These are phyloP conservation scores for Globisporangium orthogonon DNA, from an alignment of 352 stramenopile species.

Conservation along the genomic window DNA sequence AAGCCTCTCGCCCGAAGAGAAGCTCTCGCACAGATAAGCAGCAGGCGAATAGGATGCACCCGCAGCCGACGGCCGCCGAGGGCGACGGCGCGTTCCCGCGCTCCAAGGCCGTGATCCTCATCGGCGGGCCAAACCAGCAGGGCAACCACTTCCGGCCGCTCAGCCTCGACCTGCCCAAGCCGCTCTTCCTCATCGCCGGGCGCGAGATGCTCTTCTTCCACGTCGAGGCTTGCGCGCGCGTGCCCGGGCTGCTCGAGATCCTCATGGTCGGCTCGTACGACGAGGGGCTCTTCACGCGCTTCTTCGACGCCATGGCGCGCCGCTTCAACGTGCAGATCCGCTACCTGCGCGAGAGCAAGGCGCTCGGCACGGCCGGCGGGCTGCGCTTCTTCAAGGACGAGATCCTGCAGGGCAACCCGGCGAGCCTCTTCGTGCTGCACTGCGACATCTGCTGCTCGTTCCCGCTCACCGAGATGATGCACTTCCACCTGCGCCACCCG, in stretches of 20 bases:
- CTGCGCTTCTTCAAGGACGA: slow-evolving; percentile 83
- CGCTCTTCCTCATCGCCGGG: slow-evolving; percentile 81
- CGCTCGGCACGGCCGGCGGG: slow-evolving; percentile 74
- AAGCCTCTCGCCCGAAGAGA: neutral
- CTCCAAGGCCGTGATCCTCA: slow-evolving; percentile 85
- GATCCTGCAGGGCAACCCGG: slow-evolving; percentile 67
- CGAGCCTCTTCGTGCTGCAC: slow-evolving; percentile 78
- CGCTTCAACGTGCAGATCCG: slow-evolving; percentile 85
- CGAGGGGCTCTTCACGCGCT: slow-evolving; percentile 83
- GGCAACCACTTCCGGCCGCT: slow-evolving; percentile 86
- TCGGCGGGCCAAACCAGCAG: slow-evolving; percentile 81
- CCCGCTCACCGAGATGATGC: slow-evolving; percentile 86
- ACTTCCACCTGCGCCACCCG: slow-evolving; percentile 73
- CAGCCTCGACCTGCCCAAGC: slow-evolving; percentile 82
- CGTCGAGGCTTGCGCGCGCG: slow-evolving; percentile 75
- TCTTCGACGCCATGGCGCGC: slow-evolving; percentile 78
- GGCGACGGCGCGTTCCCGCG: slow-evolving; percentile 56
- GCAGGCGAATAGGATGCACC: slow-evolving; percentile 2
- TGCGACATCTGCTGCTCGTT: slow-evolving; percentile 88
- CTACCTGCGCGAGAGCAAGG: slow-evolving; percentile 76
- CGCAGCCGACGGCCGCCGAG: slow-evolving; percentile 5
- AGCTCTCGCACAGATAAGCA: neutral
- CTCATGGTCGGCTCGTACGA: slow-evolving; percentile 88
- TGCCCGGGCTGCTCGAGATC: slow-evolving; percentile 83
- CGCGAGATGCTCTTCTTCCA: slow-evolving; percentile 88